Percentiles rank a stretch among this genome's conserved stretches.
Evolutionary conservation across 140 eudicot species (phyloP).

Genomic region (Artemisia princeps): DNA sequence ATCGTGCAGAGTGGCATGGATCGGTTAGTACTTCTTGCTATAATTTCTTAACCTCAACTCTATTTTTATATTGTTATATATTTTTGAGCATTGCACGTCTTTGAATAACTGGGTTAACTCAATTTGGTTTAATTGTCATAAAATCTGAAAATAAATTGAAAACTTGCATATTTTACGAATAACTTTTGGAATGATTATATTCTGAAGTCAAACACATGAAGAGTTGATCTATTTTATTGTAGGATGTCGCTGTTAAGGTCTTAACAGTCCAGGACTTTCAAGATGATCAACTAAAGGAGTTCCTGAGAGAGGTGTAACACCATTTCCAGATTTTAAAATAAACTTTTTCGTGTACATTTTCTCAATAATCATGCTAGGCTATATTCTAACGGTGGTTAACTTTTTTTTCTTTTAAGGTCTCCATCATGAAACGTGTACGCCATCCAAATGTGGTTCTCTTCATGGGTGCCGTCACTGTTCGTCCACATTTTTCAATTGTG

Average conservation of each 20-base stretch:
- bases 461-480: slow-evolving; percentile 98
- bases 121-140: no score
- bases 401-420: slow-evolving; percentile 50
- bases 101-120: no score
- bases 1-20: slow-evolving; percentile 99
- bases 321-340: background rate
- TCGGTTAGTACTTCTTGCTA: slow-evolving; percentile 51
- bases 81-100: slow-evolving; percentile 1
- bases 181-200: no score
- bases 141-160: no score
- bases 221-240: slow-evolving; percentile 7
- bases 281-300: slow-evolving; percentile 86
- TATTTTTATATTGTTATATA: background rate
- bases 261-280: slow-evolving; percentile 75
- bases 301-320: slow-evolving; percentile 70
- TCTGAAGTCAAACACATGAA: no score
- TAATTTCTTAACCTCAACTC: background rate
- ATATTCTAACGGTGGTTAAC: slow-evolving; percentile 15
- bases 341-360: background rate
- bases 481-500: slow-evolving; percentile 87
- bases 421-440: slow-evolving; percentile 89
- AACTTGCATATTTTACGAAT: no score
- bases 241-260: slow-evolving; percentile 98
- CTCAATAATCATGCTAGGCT: background rate
- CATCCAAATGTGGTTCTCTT: slow-evolving; percentile 97